Conservation (phyloP, 2,329 filamentous ascomycete species). For the Orbilia brochopaga region DNA sequence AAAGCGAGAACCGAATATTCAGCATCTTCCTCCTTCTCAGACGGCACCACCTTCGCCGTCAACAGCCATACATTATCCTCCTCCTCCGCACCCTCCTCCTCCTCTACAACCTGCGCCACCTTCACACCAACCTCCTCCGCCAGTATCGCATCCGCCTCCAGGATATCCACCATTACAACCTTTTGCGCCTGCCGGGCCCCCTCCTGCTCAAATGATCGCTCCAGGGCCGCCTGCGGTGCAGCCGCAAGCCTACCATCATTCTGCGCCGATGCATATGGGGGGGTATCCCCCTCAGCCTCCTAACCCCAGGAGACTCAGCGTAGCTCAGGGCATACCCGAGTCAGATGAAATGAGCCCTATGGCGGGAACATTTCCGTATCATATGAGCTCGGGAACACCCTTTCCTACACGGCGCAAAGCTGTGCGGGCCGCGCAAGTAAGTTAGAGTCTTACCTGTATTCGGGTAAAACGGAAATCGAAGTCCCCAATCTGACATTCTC, state of each 20-base stretch:
- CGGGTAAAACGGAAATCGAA: constrained; percentile 34
- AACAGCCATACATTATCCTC: constrained; percentile 33
- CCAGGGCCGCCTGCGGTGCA: constrained; percentile 38
- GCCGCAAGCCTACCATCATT: constrained; percentile 47
- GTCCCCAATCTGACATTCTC: constrained; percentile 32
- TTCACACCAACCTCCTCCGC: constrained; percentile 15
- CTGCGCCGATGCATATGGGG: constrained; percentile 35
- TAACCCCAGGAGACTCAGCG: constrained; percentile 33
- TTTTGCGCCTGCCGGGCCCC: constrained; percentile 24
- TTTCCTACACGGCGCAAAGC: constrained; percentile 66
- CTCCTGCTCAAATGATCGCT: constrained; percentile 35
- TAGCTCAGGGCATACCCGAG: constrained; percentile 35
- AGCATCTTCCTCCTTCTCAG: constrained; percentile 42
- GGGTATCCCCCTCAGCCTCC: constrained; percentile 27
- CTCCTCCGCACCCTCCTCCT: constrained; percentile 29
- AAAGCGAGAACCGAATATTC: constrained; percentile 48
- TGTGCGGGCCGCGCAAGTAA: constrained; percentile 70
- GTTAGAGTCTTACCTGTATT: constrained; percentile 31
- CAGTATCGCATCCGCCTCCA: constrained; percentile 25
- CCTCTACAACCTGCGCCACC: constrained; percentile 34
- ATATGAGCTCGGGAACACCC: constrained; percentile 53
- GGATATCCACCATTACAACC: constrained; percentile 36
- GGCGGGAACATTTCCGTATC: constrained; percentile 48
- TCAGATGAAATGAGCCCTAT: constrained; percentile 46
- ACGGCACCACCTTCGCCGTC: constrained; percentile 44